Base-by-base conservation (phyloP, 352 stramenopile genomes). In the Thalassiosira hispida region DNA sequence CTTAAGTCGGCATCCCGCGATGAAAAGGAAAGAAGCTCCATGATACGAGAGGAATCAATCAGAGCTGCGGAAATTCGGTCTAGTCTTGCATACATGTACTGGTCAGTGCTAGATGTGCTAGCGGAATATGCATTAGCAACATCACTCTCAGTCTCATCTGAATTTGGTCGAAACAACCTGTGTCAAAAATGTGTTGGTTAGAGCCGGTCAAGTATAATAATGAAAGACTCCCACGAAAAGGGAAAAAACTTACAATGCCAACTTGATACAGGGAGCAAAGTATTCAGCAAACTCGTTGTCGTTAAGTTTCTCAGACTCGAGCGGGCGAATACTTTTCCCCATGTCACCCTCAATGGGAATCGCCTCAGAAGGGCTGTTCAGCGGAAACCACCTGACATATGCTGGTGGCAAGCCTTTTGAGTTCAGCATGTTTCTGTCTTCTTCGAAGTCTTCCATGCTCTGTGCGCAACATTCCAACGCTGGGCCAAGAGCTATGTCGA, bases 381-480 rank as follows among this genome's bases (percentile, higher is more conserved):
- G 56, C 9, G 90, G 90, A 78, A 95, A 95, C 90, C 90, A 95
- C 35, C 87, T 57, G 55, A 80, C 59, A 57, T 92, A 91, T n/a
- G 80, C 66, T 61, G 80, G 80, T 33, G 53, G 40, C 20, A 79
- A 47, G 23, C 63, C 72, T 64, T 66, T 53, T 51, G 62, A 40
- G 1, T 73, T 61, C 14, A 16, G 1, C 40, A 52, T 68, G 40
- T 69, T 68, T 6, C 42, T 68, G 16, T 88, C 69, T 62, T 89
- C 79, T 63, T 92, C 65, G 35, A 59, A 79, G 53, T 83, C 67
- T 69, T 93, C 85, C 25, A 90, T 81, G 42, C 46, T 73, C 42
- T 87, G 69, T 31, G 76, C 70, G 67, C 87, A 94, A 59, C 86
- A 89, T 76, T 84, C 79, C 59, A 94, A 84, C 22, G 86, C 83